A percentile compares a stretch with the other conserved stretches of the same genome.
Conservation (phyloP, 2,329 filamentous ascomycete genomes). For the Byssoonygena ceratinophila region DNA sequence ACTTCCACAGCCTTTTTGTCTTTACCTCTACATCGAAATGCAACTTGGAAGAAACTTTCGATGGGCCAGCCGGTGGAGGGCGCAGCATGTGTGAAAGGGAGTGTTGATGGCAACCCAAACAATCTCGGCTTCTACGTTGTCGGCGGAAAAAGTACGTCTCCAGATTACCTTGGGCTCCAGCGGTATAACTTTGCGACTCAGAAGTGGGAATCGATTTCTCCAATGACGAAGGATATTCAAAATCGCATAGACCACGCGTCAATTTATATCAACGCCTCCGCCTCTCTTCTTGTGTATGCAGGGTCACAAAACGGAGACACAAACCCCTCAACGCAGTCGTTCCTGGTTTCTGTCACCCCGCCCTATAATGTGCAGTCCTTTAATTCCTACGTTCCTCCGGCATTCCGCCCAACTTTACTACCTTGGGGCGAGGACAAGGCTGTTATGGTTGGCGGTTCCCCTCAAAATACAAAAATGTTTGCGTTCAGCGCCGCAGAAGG, state of each 20-base stretch:
- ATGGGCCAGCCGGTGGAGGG: slow-evolving; percentile 62
- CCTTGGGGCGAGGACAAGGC: slow-evolving; percentile 61
- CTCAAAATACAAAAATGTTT: slow-evolving; percentile 57
- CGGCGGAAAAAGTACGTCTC: slow-evolving; percentile 55
- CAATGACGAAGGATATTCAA: slow-evolving; percentile 47
- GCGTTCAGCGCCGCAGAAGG: slow-evolving; percentile 54
- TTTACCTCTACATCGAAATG: slow-evolving; percentile 56
- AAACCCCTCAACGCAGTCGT: slow-evolving; percentile 59
- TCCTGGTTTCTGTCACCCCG: slow-evolving; percentile 55
- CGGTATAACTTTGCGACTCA: slow-evolving; percentile 48
- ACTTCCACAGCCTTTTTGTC: slow-evolving; percentile 65
- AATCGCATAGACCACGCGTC: slow-evolving; percentile 66
- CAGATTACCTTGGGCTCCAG: slow-evolving; percentile 64
- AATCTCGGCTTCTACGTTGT: slow-evolving; percentile 65
- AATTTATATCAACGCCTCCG: slow-evolving; percentile 58
- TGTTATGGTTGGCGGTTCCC: slow-evolving; percentile 62
- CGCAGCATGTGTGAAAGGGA: slow-evolving; percentile 64
- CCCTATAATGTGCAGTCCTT: slow-evolving; percentile 55
- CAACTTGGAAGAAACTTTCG: slow-evolving; percentile 57
- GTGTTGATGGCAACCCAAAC: slow-evolving; percentile 46
- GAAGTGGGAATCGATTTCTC: slow-evolving; percentile 48
- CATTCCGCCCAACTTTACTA: slow-evolving; percentile 59
- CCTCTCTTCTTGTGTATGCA: slow-evolving; percentile 69
- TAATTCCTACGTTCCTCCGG: slow-evolving; percentile 49
- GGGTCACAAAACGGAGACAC: slow-evolving; percentile 55